Conservation (phyloP, 805 yeast species). For the Wickerhamiella kurtzmanii region DNA sequence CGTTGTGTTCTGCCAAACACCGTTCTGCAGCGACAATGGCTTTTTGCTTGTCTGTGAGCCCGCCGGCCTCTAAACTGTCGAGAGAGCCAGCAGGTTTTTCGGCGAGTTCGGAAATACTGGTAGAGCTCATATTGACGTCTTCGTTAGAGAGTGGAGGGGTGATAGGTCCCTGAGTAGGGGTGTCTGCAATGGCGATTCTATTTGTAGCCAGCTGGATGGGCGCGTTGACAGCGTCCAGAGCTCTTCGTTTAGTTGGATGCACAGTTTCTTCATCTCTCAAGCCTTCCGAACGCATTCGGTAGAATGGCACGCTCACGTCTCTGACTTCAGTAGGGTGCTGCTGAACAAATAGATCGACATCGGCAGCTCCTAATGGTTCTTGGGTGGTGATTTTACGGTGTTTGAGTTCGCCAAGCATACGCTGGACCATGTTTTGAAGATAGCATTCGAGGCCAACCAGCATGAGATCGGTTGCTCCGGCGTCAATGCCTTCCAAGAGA, state of each 20-base stretch:
- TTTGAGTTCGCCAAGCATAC: constrained; percentile 38
- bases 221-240: not conserved
- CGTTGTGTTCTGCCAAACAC: not conserved
- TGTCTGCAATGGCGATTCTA: not conserved
- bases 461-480: constrained; percentile 65
- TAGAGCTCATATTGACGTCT: not conserved
- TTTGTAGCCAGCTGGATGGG: not conserved
- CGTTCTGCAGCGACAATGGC: not conserved
- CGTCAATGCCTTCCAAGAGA: constrained; percentile 61
- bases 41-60: not conserved
- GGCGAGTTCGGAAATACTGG: not conserved
- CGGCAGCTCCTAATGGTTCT: constrained; percentile 24
- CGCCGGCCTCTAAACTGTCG: not conserved
- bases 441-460: constrained; percentile 73
- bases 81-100: not conserved
- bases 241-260: not conserved
- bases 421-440: constrained; percentile 52
- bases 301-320: constrained; percentile 26
- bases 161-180: not conserved
- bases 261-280: constrained; percentile 25
- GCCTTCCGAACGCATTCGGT: constrained; percentile 24
- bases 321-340: constrained; percentile 26
- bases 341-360: constrained; percentile 24
- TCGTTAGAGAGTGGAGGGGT: not conserved
- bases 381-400: constrained; percentile 24